Base-by-base conservation (phyloP, 2,329 filamentous ascomycete genomes). In the Aspergillus texensis region DNA sequence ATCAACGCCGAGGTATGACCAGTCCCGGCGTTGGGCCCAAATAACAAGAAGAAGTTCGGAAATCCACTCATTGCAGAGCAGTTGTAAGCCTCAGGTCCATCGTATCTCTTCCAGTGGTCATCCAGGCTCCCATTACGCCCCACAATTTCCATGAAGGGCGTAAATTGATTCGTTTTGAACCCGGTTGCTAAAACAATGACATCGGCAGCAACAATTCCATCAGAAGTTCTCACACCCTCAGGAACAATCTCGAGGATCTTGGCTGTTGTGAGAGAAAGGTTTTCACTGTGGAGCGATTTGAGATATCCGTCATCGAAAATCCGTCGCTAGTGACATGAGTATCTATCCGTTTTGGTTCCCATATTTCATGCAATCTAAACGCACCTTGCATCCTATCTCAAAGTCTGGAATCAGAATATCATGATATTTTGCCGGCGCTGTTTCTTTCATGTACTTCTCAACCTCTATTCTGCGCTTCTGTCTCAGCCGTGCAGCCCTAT, bases 61-160 rank as follows among this genome's bases (percentile, higher is more conserved):
- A 78, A 89, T 0, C 83, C 85, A 67, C 82, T 84, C 70, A 89
- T 73, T 1, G 81, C 81, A 0, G 82, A 83, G 45, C 83, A 83
- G 64, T 87, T 84, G 69, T 90, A 91, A 0, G 87, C 88, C 56
- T 83, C 84, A 0, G 85, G 78, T 0, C 88, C 88, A 8, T 83
- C 86, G 58, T 84, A 81, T 43, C 68, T 57, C 9, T 62, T 28
- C 72, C 73, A 75, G 52, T 72, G 67, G 14, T 75, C 62, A 10
- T 55, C 26, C 50, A 75, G 52, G 24, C 41, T 68, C 19, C 71
- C 70, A 57, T 71, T 60, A 24, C 69, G 68, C 11, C 74, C 73
- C 12, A 64, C 28, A 10, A 77, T 58, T 28, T 74, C 62, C 60
- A 70, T 73, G 26, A 67, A 69, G 1, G 70, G 66, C 2, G 68